Evolutionary conservation across 257 asterid genomes (phyloP).

Genomic region (Solanum sejunctum): DNA sequence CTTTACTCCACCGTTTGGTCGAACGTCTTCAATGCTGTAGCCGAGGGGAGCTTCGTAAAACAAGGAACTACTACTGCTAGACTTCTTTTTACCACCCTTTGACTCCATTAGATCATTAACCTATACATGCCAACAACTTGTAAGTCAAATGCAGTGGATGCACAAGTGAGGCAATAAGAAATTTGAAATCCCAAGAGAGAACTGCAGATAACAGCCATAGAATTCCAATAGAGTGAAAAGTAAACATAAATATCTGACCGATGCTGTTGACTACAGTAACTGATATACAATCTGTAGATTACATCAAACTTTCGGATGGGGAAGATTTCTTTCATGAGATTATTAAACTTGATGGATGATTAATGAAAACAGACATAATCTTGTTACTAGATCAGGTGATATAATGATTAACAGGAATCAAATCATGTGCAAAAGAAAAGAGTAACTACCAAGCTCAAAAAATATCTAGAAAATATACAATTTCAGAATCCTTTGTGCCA

Average conservation of each 20-base stretch:
- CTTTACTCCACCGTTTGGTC: constrained; percentile 96
- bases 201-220: not conserved
- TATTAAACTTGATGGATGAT: not conserved
- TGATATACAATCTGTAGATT: not conserved
- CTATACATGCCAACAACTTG: constrained; percentile 4
- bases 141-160: not conserved
- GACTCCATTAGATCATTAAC: constrained; percentile 86
- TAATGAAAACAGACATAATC: not conserved
- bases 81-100: constrained; percentile 82
- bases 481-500: not conserved
- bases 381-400: not conserved
- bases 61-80: constrained; percentile 72
- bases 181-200: not conserved
- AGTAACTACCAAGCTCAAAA: not conserved
- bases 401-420: not conserved
- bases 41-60: constrained; percentile 91
- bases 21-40: constrained; percentile 83
- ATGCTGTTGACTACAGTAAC: not conserved
- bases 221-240: not conserved
- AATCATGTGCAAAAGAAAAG: not conserved
- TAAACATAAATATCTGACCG: not conserved
- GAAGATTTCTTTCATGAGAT: not conserved
- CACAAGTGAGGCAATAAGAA: not conserved
- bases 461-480: not conserved
- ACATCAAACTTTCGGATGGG: not conserved